These are phyloP conservation scores for Gomphus sp. DNA, from an alignment of 1,284 basidiomycete species.

Conservation along the genomic window DNA sequence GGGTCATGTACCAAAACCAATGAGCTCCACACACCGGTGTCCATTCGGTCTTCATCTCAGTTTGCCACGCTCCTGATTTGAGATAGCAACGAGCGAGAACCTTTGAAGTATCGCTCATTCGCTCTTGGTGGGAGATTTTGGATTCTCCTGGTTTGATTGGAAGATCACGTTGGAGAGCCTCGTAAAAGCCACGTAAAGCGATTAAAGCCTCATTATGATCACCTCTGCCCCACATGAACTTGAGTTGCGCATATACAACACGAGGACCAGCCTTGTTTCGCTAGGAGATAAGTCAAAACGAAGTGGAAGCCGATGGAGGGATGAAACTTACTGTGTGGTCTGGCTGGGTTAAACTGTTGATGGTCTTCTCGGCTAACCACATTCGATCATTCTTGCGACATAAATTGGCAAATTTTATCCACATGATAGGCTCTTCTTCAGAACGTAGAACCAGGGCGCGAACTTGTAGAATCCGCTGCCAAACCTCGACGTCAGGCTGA, in stretches of 20 bases:
- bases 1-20: background rate
- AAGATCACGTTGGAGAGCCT: slow-evolving; percentile 70
- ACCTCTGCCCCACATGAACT: slow-evolving; percentile 93
- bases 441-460: slow-evolving; percentile 91
- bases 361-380: slow-evolving; percentile 92
- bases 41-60: slow-evolving; percentile 74
- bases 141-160: slow-evolving; percentile 37
- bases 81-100: slow-evolving; percentile 95
- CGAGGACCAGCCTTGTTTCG: slow-evolving; percentile 83
- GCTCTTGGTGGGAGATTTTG: slow-evolving; percentile 51
- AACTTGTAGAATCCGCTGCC: slow-evolving; percentile 97
- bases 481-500: slow-evolving; percentile 97
- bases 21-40: slow-evolving; percentile 43
- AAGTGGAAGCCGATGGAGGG: too few relatives aligned
- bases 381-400: slow-evolving; percentile 82
- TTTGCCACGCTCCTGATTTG: slow-evolving; percentile 96
- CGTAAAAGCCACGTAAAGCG: slow-evolving; percentile 83
- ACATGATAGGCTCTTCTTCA: slow-evolving; percentile 93
- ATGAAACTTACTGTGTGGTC: slow-evolving; percentile 11
- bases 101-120: slow-evolving; percentile 65
- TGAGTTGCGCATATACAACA: slow-evolving; percentile 95
- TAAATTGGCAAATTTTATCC: slow-evolving; percentile 91
- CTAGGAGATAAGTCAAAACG: slow-evolving; percentile 25
- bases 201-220: slow-evolving; percentile 72
- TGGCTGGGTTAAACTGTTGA: slow-evolving; percentile 62